phyloP scores from a whole-genome alignment of 1,284 basidiomycete species.

The Marasmius tenuissimus region DNA sequence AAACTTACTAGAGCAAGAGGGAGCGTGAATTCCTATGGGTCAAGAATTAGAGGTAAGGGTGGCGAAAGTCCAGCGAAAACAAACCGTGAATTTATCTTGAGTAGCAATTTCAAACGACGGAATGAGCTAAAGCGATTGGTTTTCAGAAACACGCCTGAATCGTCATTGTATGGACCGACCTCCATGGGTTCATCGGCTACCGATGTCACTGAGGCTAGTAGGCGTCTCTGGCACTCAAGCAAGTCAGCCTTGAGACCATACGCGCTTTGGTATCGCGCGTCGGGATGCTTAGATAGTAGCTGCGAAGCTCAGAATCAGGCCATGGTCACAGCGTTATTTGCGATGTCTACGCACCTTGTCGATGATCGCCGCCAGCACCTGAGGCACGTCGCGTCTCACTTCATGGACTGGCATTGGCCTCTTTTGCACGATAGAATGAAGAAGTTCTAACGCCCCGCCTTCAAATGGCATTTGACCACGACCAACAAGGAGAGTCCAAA shows the following conservation, averaged over 20 bases:
- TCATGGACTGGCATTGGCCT: slow-evolving; percentile 72
- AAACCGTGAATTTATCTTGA: slow-evolving; percentile 62
- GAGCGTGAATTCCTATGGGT: slow-evolving; percentile 60
- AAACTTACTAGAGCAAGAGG: slow-evolving; percentile 58
- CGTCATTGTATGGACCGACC: slow-evolving; percentile 28
- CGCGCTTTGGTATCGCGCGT: slow-evolving; percentile 67
- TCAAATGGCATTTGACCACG: slow-evolving; percentile 70
- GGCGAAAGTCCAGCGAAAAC: slow-evolving; percentile 15
- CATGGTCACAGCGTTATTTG: too few relatives aligned
- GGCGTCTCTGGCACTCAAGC: slow-evolving; percentile 61
- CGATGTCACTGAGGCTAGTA: slow-evolving; percentile 57
- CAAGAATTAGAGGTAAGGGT: neutral
- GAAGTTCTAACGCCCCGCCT: slow-evolving; percentile 63
- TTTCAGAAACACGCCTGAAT: slow-evolving; percentile 8
- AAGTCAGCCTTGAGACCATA: slow-evolving; percentile 66
- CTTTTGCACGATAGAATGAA: slow-evolving; percentile 70
- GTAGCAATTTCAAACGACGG: slow-evolving; percentile 62
- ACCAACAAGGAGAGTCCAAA: slow-evolving; percentile 69
- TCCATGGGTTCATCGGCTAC: slow-evolving; percentile 57
- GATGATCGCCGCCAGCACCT: slow-evolving; percentile 67
- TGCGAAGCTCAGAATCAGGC: slow-evolving; percentile 19
- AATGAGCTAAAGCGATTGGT: slow-evolving; percentile 48
- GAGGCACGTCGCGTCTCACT: slow-evolving; percentile 68
- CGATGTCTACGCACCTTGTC: slow-evolving; percentile 48
- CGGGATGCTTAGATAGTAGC: slow-evolving; percentile 65